phyloP scores from a whole-genome alignment of 2,329 filamentous ascomycete species.

The Aschersonia sp. region DNA sequence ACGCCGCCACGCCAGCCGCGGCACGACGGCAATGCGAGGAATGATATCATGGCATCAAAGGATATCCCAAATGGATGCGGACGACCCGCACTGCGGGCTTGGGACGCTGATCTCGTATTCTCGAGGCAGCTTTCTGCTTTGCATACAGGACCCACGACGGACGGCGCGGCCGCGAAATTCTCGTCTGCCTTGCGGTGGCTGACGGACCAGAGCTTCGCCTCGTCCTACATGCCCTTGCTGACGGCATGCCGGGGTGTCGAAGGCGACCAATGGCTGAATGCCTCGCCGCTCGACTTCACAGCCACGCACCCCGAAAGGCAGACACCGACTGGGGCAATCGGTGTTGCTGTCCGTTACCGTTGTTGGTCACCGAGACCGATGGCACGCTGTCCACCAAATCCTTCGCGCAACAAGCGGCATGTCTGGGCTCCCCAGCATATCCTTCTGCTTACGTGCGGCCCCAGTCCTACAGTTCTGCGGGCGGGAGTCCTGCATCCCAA shows the following conservation, averaged over 20 bases:
- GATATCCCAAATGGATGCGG: background rate
- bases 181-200: background rate
- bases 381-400: background rate
- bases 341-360: no score
- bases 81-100: background rate
- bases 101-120: no score
- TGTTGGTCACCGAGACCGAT: background rate
- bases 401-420: background rate
- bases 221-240: background rate
- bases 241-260: background rate
- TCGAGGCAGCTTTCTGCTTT: no score
- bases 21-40: background rate
- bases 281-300: background rate
- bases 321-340: no score
- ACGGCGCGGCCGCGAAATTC: no score
- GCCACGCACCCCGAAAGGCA: background rate
- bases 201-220: background rate
- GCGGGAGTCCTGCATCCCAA: slow-evolving; percentile 1
- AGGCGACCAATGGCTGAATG: background rate
- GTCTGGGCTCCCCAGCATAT: background rate
- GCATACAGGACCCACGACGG: background rate
- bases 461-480: slow-evolving; percentile 1
- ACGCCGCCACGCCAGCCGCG: background rate
- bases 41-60: background rate
- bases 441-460: background rate